Evolutionary conservation across 495 filamentous ascomycete species (phyloP), one percentile per base, ranked within the genome.

Genomic region (Cercophora samala): DNA sequence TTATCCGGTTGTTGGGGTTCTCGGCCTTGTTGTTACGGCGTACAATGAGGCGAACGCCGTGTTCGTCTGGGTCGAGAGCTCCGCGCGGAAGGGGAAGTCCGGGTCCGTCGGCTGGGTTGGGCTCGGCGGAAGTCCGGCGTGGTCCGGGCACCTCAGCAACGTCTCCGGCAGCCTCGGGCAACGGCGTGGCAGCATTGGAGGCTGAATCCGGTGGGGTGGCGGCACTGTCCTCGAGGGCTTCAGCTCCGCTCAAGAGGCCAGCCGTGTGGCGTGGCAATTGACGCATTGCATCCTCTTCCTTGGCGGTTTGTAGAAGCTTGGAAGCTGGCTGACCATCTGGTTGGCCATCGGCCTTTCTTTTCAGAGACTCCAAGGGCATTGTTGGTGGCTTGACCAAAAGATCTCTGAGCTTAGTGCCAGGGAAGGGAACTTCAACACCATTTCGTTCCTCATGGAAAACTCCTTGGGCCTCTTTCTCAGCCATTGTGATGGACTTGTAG

Each of bases 191-290:
- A n/a, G 75, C 75, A 51, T 76, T 77, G 9, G 79, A 80, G 19
- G 74, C 76, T 18, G 75, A 73, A 59, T 75, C 74, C 1, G 74
- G 70, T 5, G 74, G 71, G 1, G 69, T 70, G 26, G 66, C 58
- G 18, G 22, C 63, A 55, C 70, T 70, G 9, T 74, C 79, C 24
- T 79, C 78, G 17, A 76, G 73, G 24, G 75, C 77, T 13, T 76
- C 73, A 54, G 76, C 75, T 51, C 76, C 77, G 3, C 80, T 75
- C n/a, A 84, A 76, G 19, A 84, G 72, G 53, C 80, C 77, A 58
- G 74, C 76, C 58, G 74, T 70, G 52, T 81, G 81, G 19, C 77
- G 77, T 8, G 74, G 75, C 64, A 75, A 67, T 22, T 70, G 69
- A n/a, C 68, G 68, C 2, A 64, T 56, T 1, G 66, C 55, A 25